Conservation (phyloP, 2,329 filamentous ascomycete genomes). For the Coniella lustricola region DNA sequence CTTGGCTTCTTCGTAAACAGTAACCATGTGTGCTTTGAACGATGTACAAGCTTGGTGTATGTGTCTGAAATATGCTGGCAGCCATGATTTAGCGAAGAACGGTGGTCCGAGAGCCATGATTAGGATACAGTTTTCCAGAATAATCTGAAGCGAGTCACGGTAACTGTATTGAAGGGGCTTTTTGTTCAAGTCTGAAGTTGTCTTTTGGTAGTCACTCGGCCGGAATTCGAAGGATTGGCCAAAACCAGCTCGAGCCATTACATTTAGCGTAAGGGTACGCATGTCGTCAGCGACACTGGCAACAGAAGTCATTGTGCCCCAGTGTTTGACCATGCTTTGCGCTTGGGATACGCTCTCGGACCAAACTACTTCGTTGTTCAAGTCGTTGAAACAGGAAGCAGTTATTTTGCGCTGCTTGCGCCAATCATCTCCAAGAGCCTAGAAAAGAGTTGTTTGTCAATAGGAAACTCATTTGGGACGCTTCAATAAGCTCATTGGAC, state of each 20-base stretch:
- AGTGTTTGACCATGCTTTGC: background rate
- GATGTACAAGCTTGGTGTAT: background rate
- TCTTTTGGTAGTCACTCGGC: constrained; percentile 17
- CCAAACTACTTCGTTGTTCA: constrained; percentile 7
- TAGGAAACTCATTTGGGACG: too few species aligned
- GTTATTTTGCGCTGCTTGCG: constrained; percentile 1
- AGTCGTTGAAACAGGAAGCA: constrained; percentile 7
- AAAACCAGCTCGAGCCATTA: constrained; percentile 7
- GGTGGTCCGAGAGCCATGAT: constrained; percentile 20
- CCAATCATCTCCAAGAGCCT: constrained; percentile 1
- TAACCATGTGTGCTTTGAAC: background rate
- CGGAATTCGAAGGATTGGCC: constrained; percentile 7
- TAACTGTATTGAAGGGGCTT: background rate
- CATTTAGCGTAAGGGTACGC: constrained; percentile 2
- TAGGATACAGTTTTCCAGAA: constrained; percentile 24
- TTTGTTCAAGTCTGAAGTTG: background rate
- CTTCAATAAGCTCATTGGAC: background rate
- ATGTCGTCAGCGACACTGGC: constrained; percentile 1
- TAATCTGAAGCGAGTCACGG: constrained; percentile 3
- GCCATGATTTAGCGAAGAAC: background rate
- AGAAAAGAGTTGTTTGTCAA: too few species aligned
- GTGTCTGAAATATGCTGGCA: background rate
- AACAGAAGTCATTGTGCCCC: background rate
- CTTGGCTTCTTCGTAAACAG: background rate
- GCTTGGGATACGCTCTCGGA: constrained; percentile 1